Evolutionary conservation across 495 filamentous ascomycete genomes (phyloP), one percentile per base, ranked within the genome.

Genomic region (Aspergillus coremiiformis): DNA sequence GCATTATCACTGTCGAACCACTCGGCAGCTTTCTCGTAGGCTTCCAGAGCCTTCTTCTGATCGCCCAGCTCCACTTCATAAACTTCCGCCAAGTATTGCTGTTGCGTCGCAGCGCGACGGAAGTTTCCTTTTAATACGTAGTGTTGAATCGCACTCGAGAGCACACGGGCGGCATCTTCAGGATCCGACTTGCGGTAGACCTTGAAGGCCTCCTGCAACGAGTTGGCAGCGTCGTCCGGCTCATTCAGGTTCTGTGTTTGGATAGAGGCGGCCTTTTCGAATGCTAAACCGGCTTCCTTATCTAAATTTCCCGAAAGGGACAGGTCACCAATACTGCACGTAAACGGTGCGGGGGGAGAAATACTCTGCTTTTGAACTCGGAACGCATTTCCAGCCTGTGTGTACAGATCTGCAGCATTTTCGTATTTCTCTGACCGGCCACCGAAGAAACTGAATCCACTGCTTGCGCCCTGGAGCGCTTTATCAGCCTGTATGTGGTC

Each of bases 1-100:
- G 88, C 88, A 71, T 89, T 85, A 60, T 95, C 90, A 49, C 75
- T 77, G 61, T 93, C 87, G 61, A 84, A 97, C 88, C 89, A 95
- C 41, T 82, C 79, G 6, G 89, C 91, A 22, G 91, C 88, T 44
- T 79, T 75, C 64, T 92, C 82, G 63, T 90, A 95, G 57, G 80
- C 83, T 41, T 86, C 84, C 45, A 89, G 76, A 30, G 91, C 90
- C 56, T 79, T 76, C 67, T 86, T 85, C 51, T 72, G 72, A 70
- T 96, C 87, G 9, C 82, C 81, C 20, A 93, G 62, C 58, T 95
- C 89, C 4, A 78, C 68, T 71, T 96, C 89, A 60, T 84, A 86
- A 32, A 94, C 61, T 64, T 95, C 89, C 20, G 83, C 92, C 51
- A 92, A 72, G 57, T 86, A 83, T 63, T 96, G 86, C 70, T 94